These are phyloP conservation scores for Phytophthora lateralis DNA, from an alignment of 352 stramenopile species.

Conservation along the genomic window DNA sequence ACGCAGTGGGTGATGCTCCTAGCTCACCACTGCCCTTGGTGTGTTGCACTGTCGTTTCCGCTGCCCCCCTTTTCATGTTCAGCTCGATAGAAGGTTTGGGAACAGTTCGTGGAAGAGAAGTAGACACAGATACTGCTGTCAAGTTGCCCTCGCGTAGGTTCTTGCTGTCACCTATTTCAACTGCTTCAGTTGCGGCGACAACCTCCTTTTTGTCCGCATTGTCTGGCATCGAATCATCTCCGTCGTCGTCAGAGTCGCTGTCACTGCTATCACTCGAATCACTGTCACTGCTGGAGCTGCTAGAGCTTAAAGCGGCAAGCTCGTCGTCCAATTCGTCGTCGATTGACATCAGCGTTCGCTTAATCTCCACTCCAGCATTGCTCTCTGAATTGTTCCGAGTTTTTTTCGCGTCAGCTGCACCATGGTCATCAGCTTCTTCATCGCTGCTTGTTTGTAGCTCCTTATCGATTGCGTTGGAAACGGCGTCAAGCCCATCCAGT, in stretches of 20 bases:
- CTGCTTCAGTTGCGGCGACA: not conserved
- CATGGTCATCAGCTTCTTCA: slow-evolving; percentile 23
- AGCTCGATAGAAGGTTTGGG: not conserved
- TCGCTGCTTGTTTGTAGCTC: slow-evolving; percentile 38
- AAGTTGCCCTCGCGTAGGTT: not conserved
- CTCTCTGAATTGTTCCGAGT: not conserved
- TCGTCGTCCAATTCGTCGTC: slow-evolving; percentile 48
- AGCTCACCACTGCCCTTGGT: not conserved
- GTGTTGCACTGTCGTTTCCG: not conserved
- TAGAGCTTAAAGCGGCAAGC: slow-evolving; percentile 40
- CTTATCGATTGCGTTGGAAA: slow-evolving; percentile 38
- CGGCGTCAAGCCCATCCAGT: slow-evolving; percentile 4
- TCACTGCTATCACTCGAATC: slow-evolving; percentile 40
- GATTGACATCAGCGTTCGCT: slow-evolving; percentile 28
- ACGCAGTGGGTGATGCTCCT: not conserved
- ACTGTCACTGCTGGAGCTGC: slow-evolving; percentile 37
- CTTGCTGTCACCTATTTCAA: not conserved
- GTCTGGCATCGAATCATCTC: slow-evolving; percentile 9
- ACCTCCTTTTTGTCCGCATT: slow-evolving; percentile 3
- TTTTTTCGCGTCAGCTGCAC: not conserved
- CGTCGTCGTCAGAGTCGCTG: slow-evolving; percentile 23
- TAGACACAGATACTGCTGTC: not conserved
- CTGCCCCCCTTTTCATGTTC: not conserved
- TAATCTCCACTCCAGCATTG: not conserved
- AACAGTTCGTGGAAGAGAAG: not conserved